phyloP scores from a whole-genome alignment of 768 basidiomycete genomes.

The Lentinula edodes region DNA sequence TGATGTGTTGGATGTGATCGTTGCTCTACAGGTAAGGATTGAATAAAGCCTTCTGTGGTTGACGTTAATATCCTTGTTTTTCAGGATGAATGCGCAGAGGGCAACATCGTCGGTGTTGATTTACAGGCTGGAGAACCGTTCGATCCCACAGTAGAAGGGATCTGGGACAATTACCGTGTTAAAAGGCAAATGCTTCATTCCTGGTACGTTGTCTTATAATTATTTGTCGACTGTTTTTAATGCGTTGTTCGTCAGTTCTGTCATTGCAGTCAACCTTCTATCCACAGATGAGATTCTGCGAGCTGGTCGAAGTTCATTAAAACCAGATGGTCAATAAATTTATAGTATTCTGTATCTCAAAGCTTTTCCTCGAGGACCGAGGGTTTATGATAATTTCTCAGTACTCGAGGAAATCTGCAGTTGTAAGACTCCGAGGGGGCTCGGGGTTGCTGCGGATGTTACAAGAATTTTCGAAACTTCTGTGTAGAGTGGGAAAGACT shows the following conservation, averaged over 20 bases:
- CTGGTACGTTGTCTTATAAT: constrained; percentile 49
- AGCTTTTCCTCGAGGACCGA: no score
- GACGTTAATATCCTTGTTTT: background rate
- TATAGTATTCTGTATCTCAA: constrained; percentile 14
- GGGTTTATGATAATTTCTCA: no score
- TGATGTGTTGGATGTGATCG: constrained; percentile 94
- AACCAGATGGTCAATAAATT: constrained; percentile 60
- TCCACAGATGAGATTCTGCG: constrained; percentile 95
- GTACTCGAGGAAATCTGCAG: no score
- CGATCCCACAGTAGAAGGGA: constrained; percentile 91
- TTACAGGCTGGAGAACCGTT: constrained; percentile 92
- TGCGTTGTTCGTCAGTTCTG: constrained; percentile 48
- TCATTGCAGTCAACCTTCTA: constrained; percentile 91
- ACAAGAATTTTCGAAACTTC: no score
- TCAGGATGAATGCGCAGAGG: constrained; percentile 91
- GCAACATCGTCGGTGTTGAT: constrained; percentile 89
- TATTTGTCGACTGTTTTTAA: background rate
- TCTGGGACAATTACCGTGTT: constrained; percentile 99
- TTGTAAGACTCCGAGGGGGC: no score
- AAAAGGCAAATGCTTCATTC: constrained; percentile 99
- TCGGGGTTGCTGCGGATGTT: no score
- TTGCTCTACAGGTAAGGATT: constrained; percentile 71
- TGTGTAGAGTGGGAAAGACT: no score
- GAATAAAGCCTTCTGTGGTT: constrained; percentile 4
- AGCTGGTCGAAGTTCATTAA: constrained; percentile 82